phyloP scores from a whole-genome alignment of 257 asterid species.

The Cruciata laevipes region DNA sequence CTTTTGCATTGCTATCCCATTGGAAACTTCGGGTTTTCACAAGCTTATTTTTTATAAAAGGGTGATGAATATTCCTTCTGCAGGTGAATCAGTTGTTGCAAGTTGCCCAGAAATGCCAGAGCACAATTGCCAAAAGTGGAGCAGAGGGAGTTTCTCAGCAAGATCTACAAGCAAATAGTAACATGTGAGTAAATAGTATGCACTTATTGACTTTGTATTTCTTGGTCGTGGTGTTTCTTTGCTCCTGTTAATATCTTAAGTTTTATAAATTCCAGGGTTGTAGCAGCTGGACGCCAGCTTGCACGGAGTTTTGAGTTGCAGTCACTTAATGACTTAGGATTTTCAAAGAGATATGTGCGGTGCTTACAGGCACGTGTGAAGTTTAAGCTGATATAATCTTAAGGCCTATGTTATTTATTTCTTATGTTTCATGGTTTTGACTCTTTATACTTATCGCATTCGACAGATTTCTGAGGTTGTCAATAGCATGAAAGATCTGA shows the following conservation, averaged over 20 bases:
- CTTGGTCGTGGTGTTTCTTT: background rate
- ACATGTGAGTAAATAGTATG: slow-evolving; percentile 48
- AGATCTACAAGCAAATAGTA: slow-evolving; percentile 85
- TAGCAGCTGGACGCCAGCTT: slow-evolving; percentile 96
- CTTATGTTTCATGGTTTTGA: slow-evolving; percentile 7
- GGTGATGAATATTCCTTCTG: slow-evolving; percentile 9
- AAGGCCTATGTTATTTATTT: background rate
- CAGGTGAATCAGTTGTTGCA: slow-evolving; percentile 92
- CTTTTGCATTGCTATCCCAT: background rate
- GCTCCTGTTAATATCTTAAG: background rate
- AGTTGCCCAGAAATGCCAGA: slow-evolving; percentile 96
- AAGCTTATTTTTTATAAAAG: background rate
- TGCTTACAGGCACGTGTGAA: slow-evolving; percentile 72
- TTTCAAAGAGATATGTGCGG: slow-evolving; percentile 88
- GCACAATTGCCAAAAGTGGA: slow-evolving; percentile 80
- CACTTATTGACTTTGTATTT: background rate
- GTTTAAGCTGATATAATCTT: background rate
- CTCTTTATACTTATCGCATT: slow-evolving; percentile 8
- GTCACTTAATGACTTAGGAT: slow-evolving; percentile 90
- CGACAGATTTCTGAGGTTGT: slow-evolving; percentile 91
- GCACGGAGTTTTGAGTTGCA: slow-evolving; percentile 91
- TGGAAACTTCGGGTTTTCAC: background rate
- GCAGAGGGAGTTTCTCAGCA: slow-evolving; percentile 77
- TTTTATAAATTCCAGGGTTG: slow-evolving; percentile 41
- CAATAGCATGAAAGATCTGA: slow-evolving; percentile 91